Base-by-base conservation (phyloP, 345 rosid genomes). In the Mangifera indica region DNA sequence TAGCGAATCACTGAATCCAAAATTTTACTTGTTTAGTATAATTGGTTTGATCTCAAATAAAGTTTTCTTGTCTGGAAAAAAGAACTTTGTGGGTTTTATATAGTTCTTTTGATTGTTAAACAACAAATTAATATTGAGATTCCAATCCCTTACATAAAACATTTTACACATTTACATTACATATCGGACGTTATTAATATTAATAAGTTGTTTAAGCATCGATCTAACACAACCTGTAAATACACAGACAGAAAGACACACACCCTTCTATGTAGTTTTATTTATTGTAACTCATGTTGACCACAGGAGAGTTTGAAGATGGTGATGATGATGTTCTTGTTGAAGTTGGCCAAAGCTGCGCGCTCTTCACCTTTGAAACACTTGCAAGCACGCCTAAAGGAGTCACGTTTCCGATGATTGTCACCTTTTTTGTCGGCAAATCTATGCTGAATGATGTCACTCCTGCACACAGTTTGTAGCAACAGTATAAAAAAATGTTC, bases 401-500 rank as follows among this genome's bases (percentile, higher is more conserved):
- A 18, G 85, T 85, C 70, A 85, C 89, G 32, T 87, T 81, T 10
- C 89, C 91, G 37, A 71, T 63, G 10, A 87, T 77, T 20, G 81
- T 87, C 65, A 87, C 89, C 66, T 80, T 82, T 85, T 87, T 85
- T 67, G 84, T 63, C 15, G 72, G 77, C 57, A 82, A 73, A 69
- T 87, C 91, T 72, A 85, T 84, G 46, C 80, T 83, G 78, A 83
- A 85, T 54, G 91, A 87, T 78, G 74, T 85, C 77, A 87, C 91
- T 46, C 91, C 91, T 87, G 77, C 78, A 51, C 34, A 32, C 40
- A 73, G 12, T 25, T 21, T 45, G 18, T 13, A 63, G 59, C 17
- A 55, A 26, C 11, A 25, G 20, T 74, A 3, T 4, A 21, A 63
- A 11, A 44, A 63, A 13, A 22, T 14, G 37, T 5, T 7, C n/a